phyloP scores from a whole-genome alignment of 106 monocot genomes.

The Chionographis japonica region DNA sequence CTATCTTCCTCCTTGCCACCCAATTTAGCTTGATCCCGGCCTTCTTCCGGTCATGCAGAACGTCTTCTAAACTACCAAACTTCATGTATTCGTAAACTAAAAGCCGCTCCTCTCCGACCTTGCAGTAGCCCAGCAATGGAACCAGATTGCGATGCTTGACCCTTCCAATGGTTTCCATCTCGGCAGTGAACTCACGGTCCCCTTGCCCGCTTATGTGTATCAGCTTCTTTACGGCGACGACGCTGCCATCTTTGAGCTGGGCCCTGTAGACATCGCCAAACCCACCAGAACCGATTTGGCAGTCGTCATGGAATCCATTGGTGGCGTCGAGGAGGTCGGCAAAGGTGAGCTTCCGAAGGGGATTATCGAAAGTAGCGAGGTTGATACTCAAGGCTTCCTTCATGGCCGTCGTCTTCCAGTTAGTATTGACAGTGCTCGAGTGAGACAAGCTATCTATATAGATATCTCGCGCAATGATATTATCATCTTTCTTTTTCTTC shows the following conservation, averaged over 20 bases:
- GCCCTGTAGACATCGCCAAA: slow-evolving; percentile 92
- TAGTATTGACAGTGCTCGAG: slow-evolving; percentile 29
- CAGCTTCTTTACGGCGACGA: slow-evolving; percentile 86
- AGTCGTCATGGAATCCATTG: slow-evolving; percentile 78
- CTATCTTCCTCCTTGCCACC: slow-evolving; percentile 64
- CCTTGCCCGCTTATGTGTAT: slow-evolving; percentile 82
- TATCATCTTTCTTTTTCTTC: slow-evolving; percentile 36
- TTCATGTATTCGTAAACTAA: slow-evolving; percentile 91
- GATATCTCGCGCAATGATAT: slow-evolving; percentile 22
- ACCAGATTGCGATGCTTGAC: slow-evolving; percentile 90
- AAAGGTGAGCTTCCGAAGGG: slow-evolving; percentile 71
- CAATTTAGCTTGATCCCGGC: slow-evolving; percentile 55
- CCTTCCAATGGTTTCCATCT: slow-evolving; percentile 94
- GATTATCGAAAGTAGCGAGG: slow-evolving; percentile 74
- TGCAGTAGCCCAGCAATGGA: slow-evolving; percentile 75
- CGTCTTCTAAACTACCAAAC: slow-evolving; percentile 82
- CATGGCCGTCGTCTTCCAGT: slow-evolving; percentile 71
- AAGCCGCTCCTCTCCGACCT: slow-evolving; percentile 72
- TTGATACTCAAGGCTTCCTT: slow-evolving; percentile 74
- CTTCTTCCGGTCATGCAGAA: slow-evolving; percentile 52
- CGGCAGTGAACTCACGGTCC: slow-evolving; percentile 84
- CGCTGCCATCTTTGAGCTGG: slow-evolving; percentile 71
- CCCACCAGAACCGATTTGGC: slow-evolving; percentile 79
- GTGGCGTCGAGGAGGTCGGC: slow-evolving; percentile 87
- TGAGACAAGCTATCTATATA: slow-evolving; percentile 58